Evolutionary conservation across 345 rosid genomes (phyloP).

Genomic region (Salix viminalis): DNA sequence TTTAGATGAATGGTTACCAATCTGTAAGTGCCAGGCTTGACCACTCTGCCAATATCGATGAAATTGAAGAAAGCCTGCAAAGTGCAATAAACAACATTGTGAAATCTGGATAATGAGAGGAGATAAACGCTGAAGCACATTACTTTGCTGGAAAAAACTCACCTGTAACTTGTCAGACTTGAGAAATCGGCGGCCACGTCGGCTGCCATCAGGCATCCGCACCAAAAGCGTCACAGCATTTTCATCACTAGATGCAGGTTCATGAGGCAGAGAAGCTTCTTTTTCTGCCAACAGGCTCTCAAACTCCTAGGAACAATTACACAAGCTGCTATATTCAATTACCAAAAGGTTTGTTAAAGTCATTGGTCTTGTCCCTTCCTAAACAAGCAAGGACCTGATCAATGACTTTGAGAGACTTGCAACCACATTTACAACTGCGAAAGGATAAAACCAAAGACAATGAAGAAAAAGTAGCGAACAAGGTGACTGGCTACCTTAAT

Average conservation of each 20-base stretch:
- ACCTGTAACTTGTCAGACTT: slow-evolving; percentile 81
- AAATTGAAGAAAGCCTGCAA: slow-evolving; percentile 87
- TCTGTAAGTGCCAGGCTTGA: slow-evolving; percentile 86
- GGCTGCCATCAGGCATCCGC: slow-evolving; percentile 89
- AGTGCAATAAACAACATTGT: slow-evolving; percentile 3
- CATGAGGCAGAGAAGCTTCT: slow-evolving; percentile 89
- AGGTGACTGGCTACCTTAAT: not conserved
- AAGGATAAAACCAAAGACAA: not conserved
- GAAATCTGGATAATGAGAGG: not conserved
- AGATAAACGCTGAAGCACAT: not conserved
- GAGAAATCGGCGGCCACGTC: slow-evolving; percentile 88
- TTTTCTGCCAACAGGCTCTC: slow-evolving; percentile 78
- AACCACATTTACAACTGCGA: not conserved
- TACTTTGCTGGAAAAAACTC: slow-evolving; percentile 15
- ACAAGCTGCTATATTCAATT: slow-evolving; percentile 6
- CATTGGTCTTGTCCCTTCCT: not conserved
- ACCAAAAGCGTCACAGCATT: slow-evolving; percentile 83
- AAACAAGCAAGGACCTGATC: not conserved
- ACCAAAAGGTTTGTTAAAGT: not conserved
- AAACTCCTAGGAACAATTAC: slow-evolving; percentile 44
- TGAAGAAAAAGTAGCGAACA: not conserved
- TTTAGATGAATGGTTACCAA: slow-evolving; percentile 49
- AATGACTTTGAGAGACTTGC: not conserved
- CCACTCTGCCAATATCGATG: slow-evolving; percentile 79
- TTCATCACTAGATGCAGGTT: slow-evolving; percentile 78